Conservation (phyloP, 164 flowering plant species). For the Stephania japonica region DNA sequence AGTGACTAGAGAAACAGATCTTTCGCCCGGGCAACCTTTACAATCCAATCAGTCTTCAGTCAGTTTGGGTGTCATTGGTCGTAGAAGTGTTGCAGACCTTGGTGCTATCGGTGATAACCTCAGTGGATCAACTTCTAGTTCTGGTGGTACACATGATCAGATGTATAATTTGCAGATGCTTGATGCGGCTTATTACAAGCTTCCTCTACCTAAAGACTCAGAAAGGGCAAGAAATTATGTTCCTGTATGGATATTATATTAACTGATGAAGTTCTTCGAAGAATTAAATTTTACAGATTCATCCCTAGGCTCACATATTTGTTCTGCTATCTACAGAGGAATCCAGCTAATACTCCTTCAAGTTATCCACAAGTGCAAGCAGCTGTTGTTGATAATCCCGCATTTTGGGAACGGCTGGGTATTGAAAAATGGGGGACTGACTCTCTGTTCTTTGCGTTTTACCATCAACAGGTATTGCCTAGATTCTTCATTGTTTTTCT, state of each 20-base stretch:
- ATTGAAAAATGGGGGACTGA: slow-evolving; percentile 59
- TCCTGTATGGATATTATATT: slow-evolving; percentile 48
- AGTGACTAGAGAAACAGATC: slow-evolving; percentile 56
- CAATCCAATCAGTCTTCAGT: slow-evolving; percentile 63
- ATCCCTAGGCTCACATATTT: background rate
- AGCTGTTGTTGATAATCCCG: slow-evolving; percentile 79
- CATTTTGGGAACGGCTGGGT: slow-evolving; percentile 86
- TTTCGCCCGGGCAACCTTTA: slow-evolving; percentile 82
- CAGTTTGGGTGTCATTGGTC: slow-evolving; percentile 86
- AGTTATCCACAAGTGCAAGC: slow-evolving; percentile 95
- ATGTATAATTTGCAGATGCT: slow-evolving; percentile 75
- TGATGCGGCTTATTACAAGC: slow-evolving; percentile 75
- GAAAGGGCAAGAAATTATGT: slow-evolving; percentile 78
- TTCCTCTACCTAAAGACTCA: slow-evolving; percentile 94
- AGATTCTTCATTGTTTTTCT: background rate
- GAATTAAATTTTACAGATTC: background rate
- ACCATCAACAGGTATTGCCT: slow-evolving; percentile 75
- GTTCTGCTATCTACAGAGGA: slow-evolving; percentile 46
- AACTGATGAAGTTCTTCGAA: background rate
- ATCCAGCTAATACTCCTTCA: slow-evolving; percentile 70
- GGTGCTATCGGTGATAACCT: slow-evolving; percentile 89
- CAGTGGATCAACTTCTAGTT: slow-evolving; percentile 36
- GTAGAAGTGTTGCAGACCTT: slow-evolving; percentile 87
- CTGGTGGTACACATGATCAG: slow-evolving; percentile 75
- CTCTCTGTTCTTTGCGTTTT: slow-evolving; percentile 87